These are phyloP conservation scores for Coleophoma cylindrospora DNA, from an alignment of 2,329 filamentous ascomycete genomes.

Conservation along the genomic window DNA sequence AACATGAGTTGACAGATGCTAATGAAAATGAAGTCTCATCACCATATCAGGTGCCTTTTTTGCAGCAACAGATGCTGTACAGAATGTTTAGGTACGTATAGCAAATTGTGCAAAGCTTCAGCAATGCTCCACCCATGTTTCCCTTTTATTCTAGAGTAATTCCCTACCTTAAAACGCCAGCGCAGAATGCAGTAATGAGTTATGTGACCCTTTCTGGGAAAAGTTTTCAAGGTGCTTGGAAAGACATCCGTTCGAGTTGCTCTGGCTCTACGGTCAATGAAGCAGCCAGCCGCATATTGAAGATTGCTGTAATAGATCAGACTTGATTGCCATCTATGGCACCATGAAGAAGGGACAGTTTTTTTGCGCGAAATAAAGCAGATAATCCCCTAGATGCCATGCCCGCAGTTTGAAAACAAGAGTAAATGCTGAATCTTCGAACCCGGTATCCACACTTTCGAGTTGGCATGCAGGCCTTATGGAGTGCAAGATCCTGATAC, in stretches of 20 bases:
- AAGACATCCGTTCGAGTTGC: neutral
- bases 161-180: neutral
- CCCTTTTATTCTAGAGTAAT: neutral
- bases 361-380: slow-evolving; percentile 17
- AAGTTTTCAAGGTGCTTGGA: neutral
- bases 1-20: too few species aligned
- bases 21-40: too few species aligned
- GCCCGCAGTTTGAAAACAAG: slow-evolving; percentile 4
- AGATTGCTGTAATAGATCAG: slow-evolving; percentile 23
- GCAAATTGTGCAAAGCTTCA: too few species aligned
- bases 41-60: too few species aligned
- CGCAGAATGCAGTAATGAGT: neutral
- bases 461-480: neutral
- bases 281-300: slow-evolving; percentile 15
- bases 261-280: slow-evolving; percentile 13
- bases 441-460: slow-evolving; percentile 21
- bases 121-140: neutral
- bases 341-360: slow-evolving; percentile 18
- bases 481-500: neutral
- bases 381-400: slow-evolving; percentile 14
- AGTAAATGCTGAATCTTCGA: slow-evolving; percentile 3
- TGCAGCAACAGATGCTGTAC: too few species aligned
- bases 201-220: neutral
- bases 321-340: slow-evolving; percentile 28
- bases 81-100: neutral